Evolutionary conservation across 345 rosid species (phyloP), one percentile per base, ranked within the genome.

Genomic region (Linum trigynum): DNA sequence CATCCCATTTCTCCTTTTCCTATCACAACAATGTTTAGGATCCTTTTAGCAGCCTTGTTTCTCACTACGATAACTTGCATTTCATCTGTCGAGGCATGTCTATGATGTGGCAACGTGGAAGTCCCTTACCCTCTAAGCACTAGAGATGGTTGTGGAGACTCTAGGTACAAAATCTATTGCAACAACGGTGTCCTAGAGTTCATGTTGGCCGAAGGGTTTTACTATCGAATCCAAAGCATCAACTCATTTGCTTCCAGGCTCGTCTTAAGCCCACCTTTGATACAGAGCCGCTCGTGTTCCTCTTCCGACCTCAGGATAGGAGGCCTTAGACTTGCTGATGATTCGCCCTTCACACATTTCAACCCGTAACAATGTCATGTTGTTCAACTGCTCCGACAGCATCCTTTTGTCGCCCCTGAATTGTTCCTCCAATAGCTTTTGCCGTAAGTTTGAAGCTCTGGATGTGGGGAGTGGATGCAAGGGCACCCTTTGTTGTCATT

Each of bases 51-150:
- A 17, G 35, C 65, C 55, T 50, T 67, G 38, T 5, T 75, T 55
- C 40, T 77, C 63, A 45, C 32, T 66, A 76, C 74, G 45, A 60
- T 63, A 45, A 41, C 76, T 73, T 72, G 50, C 40, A 77, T 67
- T n/a, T 69, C 82, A 62, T 56, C 80, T 17, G 38, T 59, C 15
- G 58, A 39, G 59, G 59, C 67, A 64, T 86, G 86, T 61, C 84
- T 83, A 1, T 77, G 76, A 77, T 86, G 91, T 68, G 88, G 85
- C 3, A 71, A 45, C 64, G 67, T 66, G 61, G 79, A 69, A 67
- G 83, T 82, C 40, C 88, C 86, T 50, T 77, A 71, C 76, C 91
- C 91, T 14, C 84, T 82, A 35, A 82, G 86, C 82, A 84, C 81
- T 0, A 39, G 55, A 14, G 71, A 71, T 2, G 67, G 56, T 64